Evolutionary conservation across 306 rosid species (phyloP).

Genomic region (Vicia sativa): DNA sequence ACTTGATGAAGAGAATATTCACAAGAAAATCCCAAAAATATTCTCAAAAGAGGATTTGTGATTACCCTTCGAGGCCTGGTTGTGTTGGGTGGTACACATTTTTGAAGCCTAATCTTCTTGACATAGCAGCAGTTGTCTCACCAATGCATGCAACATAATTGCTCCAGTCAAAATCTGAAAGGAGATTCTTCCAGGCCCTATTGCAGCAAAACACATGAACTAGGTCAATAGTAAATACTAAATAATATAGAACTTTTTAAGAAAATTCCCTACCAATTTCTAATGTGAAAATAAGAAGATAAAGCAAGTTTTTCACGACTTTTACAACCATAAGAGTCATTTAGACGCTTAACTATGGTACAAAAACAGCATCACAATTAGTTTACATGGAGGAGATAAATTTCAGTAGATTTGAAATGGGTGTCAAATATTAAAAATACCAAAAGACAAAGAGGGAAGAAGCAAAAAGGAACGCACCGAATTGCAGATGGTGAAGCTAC

Average conservation of each 20-base stretch:
- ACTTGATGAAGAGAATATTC: slow-evolving; percentile 10
- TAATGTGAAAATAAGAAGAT: slow-evolving; percentile 21
- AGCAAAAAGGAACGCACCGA: slow-evolving; percentile 52
- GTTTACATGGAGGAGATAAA: background rate
- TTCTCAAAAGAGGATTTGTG: slow-evolving; percentile 20
- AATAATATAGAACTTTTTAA: slow-evolving; percentile 27
- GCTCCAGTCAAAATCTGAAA: slow-evolving; percentile 62
- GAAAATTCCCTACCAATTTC: slow-evolving; percentile 16
- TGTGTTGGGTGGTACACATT: slow-evolving; percentile 75
- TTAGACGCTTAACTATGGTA: slow-evolving; percentile 24
- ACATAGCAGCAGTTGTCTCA: slow-evolving; percentile 88
- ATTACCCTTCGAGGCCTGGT: slow-evolving; percentile 97
- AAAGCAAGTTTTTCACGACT: background rate
- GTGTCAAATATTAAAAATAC: background rate
- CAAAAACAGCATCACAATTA: slow-evolving; percentile 30
- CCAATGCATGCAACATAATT: slow-evolving; percentile 92
- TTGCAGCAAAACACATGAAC: slow-evolving; percentile 43
- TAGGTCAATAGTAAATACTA: slow-evolving; percentile 23
- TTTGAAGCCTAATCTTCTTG: slow-evolving; percentile 72
- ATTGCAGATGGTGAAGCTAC: slow-evolving; percentile 96
- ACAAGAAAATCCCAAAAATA: slow-evolving; percentile 14
- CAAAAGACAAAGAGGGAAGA: background rate
- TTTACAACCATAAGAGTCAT: slow-evolving; percentile 17
- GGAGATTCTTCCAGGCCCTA: slow-evolving; percentile 90
- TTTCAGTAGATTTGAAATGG: slow-evolving; percentile 20